Evolutionary conservation across 495 filamentous ascomycete species (phyloP).

Genomic region (Articulospora tetracladia): DNA sequence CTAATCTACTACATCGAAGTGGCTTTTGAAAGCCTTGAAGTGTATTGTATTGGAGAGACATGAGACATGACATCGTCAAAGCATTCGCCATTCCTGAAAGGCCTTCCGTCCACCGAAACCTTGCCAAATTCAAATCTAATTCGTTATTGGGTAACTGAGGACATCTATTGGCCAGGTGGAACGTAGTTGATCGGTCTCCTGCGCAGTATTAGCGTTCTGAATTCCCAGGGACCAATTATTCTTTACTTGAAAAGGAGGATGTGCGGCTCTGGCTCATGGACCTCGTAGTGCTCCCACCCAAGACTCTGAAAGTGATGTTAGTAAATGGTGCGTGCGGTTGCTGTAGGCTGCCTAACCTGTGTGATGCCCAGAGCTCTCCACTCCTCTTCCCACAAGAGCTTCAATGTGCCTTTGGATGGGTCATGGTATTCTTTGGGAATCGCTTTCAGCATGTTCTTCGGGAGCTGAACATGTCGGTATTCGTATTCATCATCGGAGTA

Average conservation of each 20-base stretch:
- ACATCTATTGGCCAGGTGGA: slow-evolving; percentile 50
- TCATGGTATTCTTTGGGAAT: slow-evolving; percentile 97
- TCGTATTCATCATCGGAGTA: slow-evolving; percentile 88
- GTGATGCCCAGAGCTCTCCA: slow-evolving; percentile 96
- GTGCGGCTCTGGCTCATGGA: slow-evolving; percentile 97
- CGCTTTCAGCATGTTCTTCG: slow-evolving; percentile 95
- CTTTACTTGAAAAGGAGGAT: slow-evolving; percentile 96
- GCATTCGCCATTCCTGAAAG: slow-evolving; percentile 11
- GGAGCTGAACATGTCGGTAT: slow-evolving; percentile 95
- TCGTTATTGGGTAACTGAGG: neutral
- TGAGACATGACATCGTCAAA: slow-evolving; percentile 27
- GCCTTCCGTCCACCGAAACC: slow-evolving; percentile 11
- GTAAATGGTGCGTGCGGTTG: neutral
- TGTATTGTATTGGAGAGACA: slow-evolving; percentile 21
- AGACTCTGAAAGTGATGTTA: slow-evolving; percentile 61
- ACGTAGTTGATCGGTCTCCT: slow-evolving; percentile 88
- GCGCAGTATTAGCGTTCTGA: slow-evolving; percentile 3
- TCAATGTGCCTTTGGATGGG: slow-evolving; percentile 82
- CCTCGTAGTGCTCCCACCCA: slow-evolving; percentile 99
- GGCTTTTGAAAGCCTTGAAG: slow-evolving; percentile 17
- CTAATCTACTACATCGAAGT: slow-evolving; percentile 23
- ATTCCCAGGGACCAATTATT: neutral
- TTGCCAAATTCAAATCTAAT: slow-evolving; percentile 21
- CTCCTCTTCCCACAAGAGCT: slow-evolving; percentile 96
- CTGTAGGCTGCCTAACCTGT: slow-evolving; percentile 56